Evolutionary conservation across 2,329 filamentous ascomycete genomes (phyloP).

Genomic region (Furcasterigmium furcatum): DNA sequence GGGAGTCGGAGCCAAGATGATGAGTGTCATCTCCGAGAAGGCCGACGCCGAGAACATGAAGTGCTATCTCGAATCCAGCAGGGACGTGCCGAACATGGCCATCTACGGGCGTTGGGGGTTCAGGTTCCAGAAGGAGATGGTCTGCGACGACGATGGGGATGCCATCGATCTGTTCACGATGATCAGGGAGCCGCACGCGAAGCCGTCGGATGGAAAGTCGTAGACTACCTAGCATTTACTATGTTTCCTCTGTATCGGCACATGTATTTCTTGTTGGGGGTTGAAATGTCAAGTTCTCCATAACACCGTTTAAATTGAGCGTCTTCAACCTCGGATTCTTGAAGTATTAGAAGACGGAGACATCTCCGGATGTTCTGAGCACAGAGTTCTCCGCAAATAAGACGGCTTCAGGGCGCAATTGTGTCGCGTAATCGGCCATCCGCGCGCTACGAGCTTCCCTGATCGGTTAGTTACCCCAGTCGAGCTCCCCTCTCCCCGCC

Average conservation of each 20-base stretch:
- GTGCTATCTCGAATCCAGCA: slow-evolving; percentile 71
- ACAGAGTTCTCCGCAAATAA: too few relatives aligned
- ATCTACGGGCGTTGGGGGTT: slow-evolving; percentile 73
- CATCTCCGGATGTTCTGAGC: too few relatives aligned
- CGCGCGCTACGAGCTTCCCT: too few relatives aligned
- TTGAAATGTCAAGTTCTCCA: too few relatives aligned
- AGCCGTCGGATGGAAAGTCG: slow-evolving; percentile 6
- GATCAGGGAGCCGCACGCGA: slow-evolving; percentile 33
- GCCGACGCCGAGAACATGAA: slow-evolving; percentile 62
- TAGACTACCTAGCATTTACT: background rate
- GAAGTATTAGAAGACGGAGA: too few relatives aligned
- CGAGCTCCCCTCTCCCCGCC: too few relatives aligned
- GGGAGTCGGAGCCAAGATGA: slow-evolving; percentile 63
- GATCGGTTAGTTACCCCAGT: too few relatives aligned
- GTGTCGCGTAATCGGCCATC: too few relatives aligned
- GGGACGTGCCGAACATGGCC: slow-evolving; percentile 63
- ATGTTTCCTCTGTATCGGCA: background rate
- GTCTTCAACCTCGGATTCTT: too few relatives aligned
- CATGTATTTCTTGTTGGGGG: too few relatives aligned
- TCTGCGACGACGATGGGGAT: slow-evolving; percentile 61
- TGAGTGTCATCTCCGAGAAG: slow-evolving; percentile 57
- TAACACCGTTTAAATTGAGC: too few relatives aligned
- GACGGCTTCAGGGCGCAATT: too few relatives aligned
- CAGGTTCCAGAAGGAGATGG: slow-evolving; percentile 59
- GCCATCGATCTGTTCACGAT: slow-evolving; percentile 49